Base-by-base conservation (phyloP, 768 basidiomycete genomes). In the Kwoniella newhampshirensis region DNA sequence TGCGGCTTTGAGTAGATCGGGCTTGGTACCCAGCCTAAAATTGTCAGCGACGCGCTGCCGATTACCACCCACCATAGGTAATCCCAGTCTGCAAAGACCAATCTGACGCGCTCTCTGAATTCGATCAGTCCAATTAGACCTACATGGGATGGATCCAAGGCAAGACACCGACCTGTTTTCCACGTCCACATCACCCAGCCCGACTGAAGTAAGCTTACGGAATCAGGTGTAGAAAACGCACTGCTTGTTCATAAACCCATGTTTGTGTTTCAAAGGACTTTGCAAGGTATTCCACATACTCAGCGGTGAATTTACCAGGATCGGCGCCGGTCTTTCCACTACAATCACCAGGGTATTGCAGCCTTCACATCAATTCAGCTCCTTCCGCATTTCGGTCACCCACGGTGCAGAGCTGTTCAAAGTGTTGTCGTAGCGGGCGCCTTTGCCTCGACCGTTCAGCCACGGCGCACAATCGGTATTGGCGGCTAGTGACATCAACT, bases 211-310 rank as follows among this genome's bases (percentile, higher is more conserved):
- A 32, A 32, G 47, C 23, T n/a, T 28, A 15, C 35, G n/a, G n/a
- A n/a, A 13, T 30, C 41, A n/a, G 42, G 32, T 20, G 15, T 3
- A 86, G 41, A 83, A 81, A 1, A 63, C 67, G 48, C 57, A 67
- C 71, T 13, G 85, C 81, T 30, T 79, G 79, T 76, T 91, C 89
- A 20, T 86, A 88, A 49, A 87, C 80, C 55, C 82, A 82, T 13
- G 86, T 83, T 75, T 91, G 89, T 3, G 84, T 85, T 68, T 91
- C 89, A 82, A 86, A 91, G 63, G 87, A 89, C 70, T 84, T 85
- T 27, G 40, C 60, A 15, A 74, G 54, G 37, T 64, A 60, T 11
- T 64, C 57, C 4, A 82, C 85, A 73, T 89, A 90, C 13, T 81
- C 80, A 27, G 79, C 75, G 18, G 83, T 84, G 74, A 87, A 90